phyloP scores from a whole-genome alignment of 176 grass and related monocot genomes.

The Elymus sibiricus region DNA sequence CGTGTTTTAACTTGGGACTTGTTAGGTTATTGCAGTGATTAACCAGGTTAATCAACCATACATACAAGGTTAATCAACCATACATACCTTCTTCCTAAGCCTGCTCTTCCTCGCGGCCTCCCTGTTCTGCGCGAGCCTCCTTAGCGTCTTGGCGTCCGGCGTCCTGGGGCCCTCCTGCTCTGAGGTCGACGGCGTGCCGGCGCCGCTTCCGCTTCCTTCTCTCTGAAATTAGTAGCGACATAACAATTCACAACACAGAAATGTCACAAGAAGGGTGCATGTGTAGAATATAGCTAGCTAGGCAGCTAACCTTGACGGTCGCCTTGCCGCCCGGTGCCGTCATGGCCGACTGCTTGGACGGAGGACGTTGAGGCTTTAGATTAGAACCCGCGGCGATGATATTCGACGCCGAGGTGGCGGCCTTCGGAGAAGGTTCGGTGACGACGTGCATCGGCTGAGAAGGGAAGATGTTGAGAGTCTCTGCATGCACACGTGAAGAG shows the following conservation, averaged over 20 bases:
- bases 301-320: slow-evolving; percentile 32
- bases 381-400: not conserved
- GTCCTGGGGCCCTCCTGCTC: slow-evolving; percentile 25
- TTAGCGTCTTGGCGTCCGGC: slow-evolving; percentile 44
- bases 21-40: not conserved
- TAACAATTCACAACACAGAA: not conserved
- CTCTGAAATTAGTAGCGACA: slow-evolving; percentile 7
- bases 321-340: not conserved
- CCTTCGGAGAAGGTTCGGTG: slow-evolving; percentile 24
- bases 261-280: not conserved
- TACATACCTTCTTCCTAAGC: slow-evolving; percentile 45
- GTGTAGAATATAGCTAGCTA: not conserved
- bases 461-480: slow-evolving; percentile 81
- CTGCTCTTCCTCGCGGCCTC: slow-evolving; percentile 62
- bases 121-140: slow-evolving; percentile 51
- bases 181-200: slow-evolving; percentile 9
- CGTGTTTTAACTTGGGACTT: not conserved
- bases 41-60: not conserved
- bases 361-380: not conserved
- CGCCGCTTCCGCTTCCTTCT: slow-evolving; percentile 7
- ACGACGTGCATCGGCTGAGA: slow-evolving; percentile 64
- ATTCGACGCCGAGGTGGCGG: not conserved
- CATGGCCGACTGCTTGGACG: slow-evolving; percentile 17
- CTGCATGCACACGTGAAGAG: not conserved
- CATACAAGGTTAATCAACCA: not conserved